Evolutionary conservation across 2,329 filamentous ascomycete species (phyloP).

Genomic region (Zymoseptoria brevis): DNA sequence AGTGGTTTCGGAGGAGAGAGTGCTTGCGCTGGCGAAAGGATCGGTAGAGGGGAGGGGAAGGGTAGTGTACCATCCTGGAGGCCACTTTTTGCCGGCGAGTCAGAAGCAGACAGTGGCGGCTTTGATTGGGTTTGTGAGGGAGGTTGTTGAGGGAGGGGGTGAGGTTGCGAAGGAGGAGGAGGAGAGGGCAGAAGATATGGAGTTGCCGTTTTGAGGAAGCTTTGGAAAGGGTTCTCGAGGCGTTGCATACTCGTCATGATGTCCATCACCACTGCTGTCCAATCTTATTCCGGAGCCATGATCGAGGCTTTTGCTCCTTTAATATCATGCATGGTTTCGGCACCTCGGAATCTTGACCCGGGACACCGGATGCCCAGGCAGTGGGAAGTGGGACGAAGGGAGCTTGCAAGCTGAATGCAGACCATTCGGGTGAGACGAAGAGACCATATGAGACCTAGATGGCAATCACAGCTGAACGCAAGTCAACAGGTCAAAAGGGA

Average conservation of each 20-base stretch:
- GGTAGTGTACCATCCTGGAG: constrained; percentile 70
- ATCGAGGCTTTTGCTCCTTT: no score
- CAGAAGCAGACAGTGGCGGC: constrained; percentile 73
- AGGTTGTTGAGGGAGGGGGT: constrained; percentile 36
- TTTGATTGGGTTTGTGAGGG: constrained; percentile 62
- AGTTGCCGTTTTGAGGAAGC: constrained; percentile 52
- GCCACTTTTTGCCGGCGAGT: constrained; percentile 75
- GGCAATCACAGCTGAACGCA: no score
- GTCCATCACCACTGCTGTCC: background rate
- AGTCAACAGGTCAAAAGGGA: no score
- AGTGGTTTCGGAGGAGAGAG: constrained; percentile 73
- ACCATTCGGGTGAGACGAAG: no score
- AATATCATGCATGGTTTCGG: no score
- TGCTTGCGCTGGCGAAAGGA: constrained; percentile 57
- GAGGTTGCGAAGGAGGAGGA: constrained; percentile 38
- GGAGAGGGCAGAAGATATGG: constrained; percentile 59
- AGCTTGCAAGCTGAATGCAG: no score
- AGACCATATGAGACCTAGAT: no score
- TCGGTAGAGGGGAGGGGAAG: constrained; percentile 46
- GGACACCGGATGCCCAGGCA: no score
- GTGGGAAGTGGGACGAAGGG: no score
- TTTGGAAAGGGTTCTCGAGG: background rate
- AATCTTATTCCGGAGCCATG: no score
- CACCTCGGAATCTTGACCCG: no score
- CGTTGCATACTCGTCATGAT: background rate